Evolutionary conservation across 2,329 filamentous ascomycete species (phyloP).

Genomic region (Fonsecaea nubica): DNA sequence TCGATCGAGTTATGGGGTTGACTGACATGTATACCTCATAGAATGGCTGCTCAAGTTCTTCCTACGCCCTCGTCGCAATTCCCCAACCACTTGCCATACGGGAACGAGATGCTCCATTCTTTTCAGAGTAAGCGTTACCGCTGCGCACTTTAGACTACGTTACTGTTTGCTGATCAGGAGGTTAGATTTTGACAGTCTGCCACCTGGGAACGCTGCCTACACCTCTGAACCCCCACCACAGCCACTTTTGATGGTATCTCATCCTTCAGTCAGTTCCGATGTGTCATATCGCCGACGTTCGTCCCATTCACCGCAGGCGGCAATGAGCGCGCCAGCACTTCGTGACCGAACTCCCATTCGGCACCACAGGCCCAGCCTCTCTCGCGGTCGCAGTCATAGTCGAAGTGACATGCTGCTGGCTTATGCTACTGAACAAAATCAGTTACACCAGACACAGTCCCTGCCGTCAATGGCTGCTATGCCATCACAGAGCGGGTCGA

Average conservation of each 20-base stretch:
- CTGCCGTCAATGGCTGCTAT: constrained; percentile 31
- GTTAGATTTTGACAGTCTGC: constrained; percentile 22
- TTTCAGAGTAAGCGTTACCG: constrained; percentile 18
- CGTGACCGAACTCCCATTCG: constrained; percentile 39
- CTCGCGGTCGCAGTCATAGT: constrained; percentile 36
- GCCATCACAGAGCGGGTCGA: constrained; percentile 23
- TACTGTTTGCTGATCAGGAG: constrained; percentile 17
- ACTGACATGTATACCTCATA: constrained; percentile 14
- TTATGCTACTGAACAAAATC: constrained; percentile 35
- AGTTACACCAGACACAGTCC: constrained; percentile 31
- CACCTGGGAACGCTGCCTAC: constrained; percentile 24
- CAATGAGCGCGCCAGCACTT: constrained; percentile 12
- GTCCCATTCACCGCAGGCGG: constrained; percentile 31
- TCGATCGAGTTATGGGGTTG: neutral
- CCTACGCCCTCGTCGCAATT: constrained; percentile 26
- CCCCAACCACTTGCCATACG: constrained; percentile 26
- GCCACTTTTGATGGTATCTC: constrained; percentile 30
- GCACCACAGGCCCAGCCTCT: constrained; percentile 30
- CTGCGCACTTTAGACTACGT: neutral
- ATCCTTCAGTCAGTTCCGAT: constrained; percentile 21
- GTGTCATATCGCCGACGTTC: constrained; percentile 27
- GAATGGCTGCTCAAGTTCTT: constrained; percentile 36
- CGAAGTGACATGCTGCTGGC: constrained; percentile 36
- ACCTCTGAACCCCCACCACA: constrained; percentile 20
- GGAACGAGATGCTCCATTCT: constrained; percentile 24